These are phyloP conservation scores for Hapsidospora chrysogenum DNA, from an alignment of 495 filamentous ascomycete species.

Conservation along the genomic window DNA sequence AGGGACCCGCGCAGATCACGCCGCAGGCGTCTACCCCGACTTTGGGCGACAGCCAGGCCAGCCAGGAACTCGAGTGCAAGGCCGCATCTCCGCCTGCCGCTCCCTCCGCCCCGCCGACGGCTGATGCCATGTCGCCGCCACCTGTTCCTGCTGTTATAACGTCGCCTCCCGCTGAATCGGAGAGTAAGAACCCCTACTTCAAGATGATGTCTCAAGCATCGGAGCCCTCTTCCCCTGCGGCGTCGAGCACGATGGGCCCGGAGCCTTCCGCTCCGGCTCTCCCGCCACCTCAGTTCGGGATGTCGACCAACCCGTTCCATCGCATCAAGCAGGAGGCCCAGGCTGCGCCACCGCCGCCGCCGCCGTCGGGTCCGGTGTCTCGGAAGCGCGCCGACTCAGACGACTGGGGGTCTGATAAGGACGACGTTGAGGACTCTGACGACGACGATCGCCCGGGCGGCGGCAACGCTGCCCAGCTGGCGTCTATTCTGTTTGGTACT, in stretches of 20 bases:
- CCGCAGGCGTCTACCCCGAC: slow-evolving; percentile 74
- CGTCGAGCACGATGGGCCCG: slow-evolving; percentile 23
- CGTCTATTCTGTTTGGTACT: slow-evolving; percentile 86
- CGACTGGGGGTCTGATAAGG: slow-evolving; percentile 80
- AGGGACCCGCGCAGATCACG: slow-evolving; percentile 64
- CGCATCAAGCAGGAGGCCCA: slow-evolving; percentile 49
- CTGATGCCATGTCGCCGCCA: slow-evolving; percentile 19
- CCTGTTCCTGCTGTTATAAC: slow-evolving; percentile 25
- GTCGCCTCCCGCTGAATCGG: slow-evolving; percentile 27
- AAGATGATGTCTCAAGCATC: slow-evolving; percentile 32
- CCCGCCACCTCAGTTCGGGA: slow-evolving; percentile 27
- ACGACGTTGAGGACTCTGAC: slow-evolving; percentile 53
- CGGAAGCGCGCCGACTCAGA: slow-evolving; percentile 31
- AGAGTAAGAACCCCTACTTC: slow-evolving; percentile 35
- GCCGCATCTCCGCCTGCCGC: slow-evolving; percentile 24
- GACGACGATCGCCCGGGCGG: slow-evolving; percentile 59
- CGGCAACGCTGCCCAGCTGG: slow-evolving; percentile 75
- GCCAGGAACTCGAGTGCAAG: slow-evolving; percentile 35
- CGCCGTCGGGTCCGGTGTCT: slow-evolving; percentile 15
- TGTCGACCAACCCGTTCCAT: slow-evolving; percentile 92
- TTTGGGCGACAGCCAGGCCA: slow-evolving; percentile 32
- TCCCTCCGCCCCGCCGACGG: neutral
- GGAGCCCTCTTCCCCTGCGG: slow-evolving; percentile 25
- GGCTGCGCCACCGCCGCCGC: slow-evolving; percentile 13
- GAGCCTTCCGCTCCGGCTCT: slow-evolving; percentile 22